Base-by-base conservation (phyloP, 2,329 filamentous ascomycete genomes). In the Sordariomycetes sp. region DNA sequence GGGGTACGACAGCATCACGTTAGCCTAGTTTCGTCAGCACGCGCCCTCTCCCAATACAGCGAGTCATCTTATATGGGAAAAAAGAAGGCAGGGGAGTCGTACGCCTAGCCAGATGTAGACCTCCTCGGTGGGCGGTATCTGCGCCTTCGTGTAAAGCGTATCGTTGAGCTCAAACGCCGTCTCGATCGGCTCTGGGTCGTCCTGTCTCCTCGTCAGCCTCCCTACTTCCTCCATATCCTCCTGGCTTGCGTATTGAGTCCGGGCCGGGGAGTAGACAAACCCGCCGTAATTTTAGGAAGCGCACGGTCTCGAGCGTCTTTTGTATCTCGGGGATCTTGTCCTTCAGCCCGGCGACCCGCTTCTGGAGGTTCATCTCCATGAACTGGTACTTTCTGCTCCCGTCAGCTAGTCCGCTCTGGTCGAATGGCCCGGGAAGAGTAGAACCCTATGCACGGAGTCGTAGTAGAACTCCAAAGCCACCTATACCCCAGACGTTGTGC, bases 301-400 rank as follows among this genome's bases (percentile, higher is more conserved):
- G 80, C 55, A 97, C 92, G 20, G 90, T 94, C 60, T 97, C 92
- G 59, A 97, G 74, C 1, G 94, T 97, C 77, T 96, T 96, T 66
- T 89, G 85, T 62, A 99, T 97, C 69, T 99, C 94, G 0, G 94
- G 94, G 63, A 99, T 90, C 76, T 97, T 99, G 67, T 96, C 91
- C 66, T 86, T 88, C 58, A 99, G 75, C 2, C 91, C 90, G 3
- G 80, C 77, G 56, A 88, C 86, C 53, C 94, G 82, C 61, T 90
- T 81, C 70, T 95, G 87, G 59, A 94, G 88, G 71, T 96, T 97
- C 68, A 87, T 78, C 74, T 97, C 90, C 94, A 99, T 99, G 74
- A 97, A 99, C 71, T 97, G 94, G 76, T 99, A 99, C 79, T 99
- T 99, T 64, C 90, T 95, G 68, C 22, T 48, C n/a, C 17, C 39